Evolutionary conservation across 345 rosid species (phyloP), one percentile per base, ranked within the genome.

Genomic region (Euphorbia tirucalli): DNA sequence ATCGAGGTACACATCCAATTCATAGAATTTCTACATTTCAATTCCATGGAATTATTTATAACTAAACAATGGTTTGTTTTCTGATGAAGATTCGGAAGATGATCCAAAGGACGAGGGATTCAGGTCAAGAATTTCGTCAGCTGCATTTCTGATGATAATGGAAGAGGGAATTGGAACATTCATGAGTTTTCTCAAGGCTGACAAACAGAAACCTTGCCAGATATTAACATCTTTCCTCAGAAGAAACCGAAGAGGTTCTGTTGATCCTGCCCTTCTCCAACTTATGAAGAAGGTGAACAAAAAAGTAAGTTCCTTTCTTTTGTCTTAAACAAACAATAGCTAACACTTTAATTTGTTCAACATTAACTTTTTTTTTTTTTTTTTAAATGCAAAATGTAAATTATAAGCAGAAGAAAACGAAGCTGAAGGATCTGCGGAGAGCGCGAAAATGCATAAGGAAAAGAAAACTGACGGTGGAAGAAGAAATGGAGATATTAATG

Each of bases 111-210:
- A 87, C 7, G 93, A 88, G 6, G 86, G 82, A 15, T 88, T 86
- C 56, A 80, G 77, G 49, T 79, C 97, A 37, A 91, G 90, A 79
- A 91, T 93, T 76, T 80, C 97, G 11, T 87, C 97, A 41, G 87
- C 85, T 44, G 78, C 97, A 31, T 96, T 93, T 78, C 85, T 86
- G 18, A 85, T 79, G 93, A 88, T 93, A 78, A 93, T 93, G 94
- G 98, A 93, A 71, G 99, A 96, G 11, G 88, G 98, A 32, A 93
- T 96, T 71, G 83, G 83, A 71, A 93, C 96, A 27, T 93, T 96
- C 91, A 88, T 96, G 98, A 83, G 81, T 74, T 96, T 96, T 75
- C 97, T 96, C 75, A 89, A 82, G 83, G 97, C 92, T 15, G 99
- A 96, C 57, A 91, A 83, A 80, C 89, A 86, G 76, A 91, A 81